phyloP scores from a whole-genome alignment of 2,329 filamentous ascomycete species.

The Cytospora mali region DNA sequence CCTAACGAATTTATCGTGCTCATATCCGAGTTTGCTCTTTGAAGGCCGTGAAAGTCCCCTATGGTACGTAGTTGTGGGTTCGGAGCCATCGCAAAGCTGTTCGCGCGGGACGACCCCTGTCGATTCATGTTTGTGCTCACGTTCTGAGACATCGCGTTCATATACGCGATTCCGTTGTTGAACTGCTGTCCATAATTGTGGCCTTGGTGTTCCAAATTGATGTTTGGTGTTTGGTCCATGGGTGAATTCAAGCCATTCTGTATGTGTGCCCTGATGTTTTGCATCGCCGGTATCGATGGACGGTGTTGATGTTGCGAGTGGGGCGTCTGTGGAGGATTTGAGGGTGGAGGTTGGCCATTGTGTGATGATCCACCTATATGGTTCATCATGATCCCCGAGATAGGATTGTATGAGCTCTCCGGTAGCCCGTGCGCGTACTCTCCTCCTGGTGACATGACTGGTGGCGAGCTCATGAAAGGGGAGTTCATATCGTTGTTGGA shows the following conservation, averaged over 20 bases:
- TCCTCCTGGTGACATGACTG: constrained; percentile 55
- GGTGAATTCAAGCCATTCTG: constrained; percentile 38
- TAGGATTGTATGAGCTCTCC: constrained; percentile 47
- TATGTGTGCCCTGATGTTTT: constrained; percentile 39
- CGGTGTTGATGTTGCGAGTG: constrained; percentile 39
- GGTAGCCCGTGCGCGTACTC: constrained; percentile 50
- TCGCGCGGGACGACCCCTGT: constrained; percentile 42
- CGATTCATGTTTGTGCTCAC: constrained; percentile 35
- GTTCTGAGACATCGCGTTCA: constrained; percentile 31
- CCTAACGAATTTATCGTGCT: constrained; percentile 39
- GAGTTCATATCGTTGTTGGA: constrained; percentile 49
- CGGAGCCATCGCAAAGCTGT: constrained; percentile 43
- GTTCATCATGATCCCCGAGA: constrained; percentile 58
- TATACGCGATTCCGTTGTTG: constrained; percentile 30
- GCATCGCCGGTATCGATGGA: constrained; percentile 38
- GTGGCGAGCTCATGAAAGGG: constrained; percentile 56
- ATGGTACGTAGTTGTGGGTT: constrained; percentile 47
- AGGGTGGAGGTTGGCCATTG: constrained; percentile 20
- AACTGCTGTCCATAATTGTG: constrained; percentile 35
- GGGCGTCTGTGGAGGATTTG: constrained; percentile 30
- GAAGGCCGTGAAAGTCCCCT: constrained; percentile 53
- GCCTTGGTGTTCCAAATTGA: constrained; percentile 38
- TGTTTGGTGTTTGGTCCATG: constrained; percentile 38
- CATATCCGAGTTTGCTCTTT: constrained; percentile 48
- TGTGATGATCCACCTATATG: constrained; percentile 43